A percentile compares a stretch with the other conserved stretches of the same genome.
phyloP scores from a whole-genome alignment of 345 rosid species.

The Anacardium occidentale region DNA sequence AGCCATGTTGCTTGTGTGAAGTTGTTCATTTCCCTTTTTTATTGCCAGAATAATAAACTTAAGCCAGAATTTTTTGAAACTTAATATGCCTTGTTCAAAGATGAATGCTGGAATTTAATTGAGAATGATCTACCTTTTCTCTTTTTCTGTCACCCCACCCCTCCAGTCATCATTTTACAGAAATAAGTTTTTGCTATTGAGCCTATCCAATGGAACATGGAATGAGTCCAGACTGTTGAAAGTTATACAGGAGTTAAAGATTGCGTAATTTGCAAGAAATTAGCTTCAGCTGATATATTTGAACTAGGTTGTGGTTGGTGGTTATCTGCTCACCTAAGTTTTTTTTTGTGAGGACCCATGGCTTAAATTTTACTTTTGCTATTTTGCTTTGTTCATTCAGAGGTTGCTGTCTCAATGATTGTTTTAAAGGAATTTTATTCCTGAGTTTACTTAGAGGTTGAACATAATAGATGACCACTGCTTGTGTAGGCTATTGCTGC shows the following conservation, averaged over 20 bases:
- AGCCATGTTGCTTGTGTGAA: neutral
- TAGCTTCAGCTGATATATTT: neutral
- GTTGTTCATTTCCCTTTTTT: neutral
- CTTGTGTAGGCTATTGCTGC: slow-evolving; percentile 94
- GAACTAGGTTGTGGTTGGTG: slow-evolving; percentile 3
- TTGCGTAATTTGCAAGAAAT: no score
- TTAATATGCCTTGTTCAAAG: neutral
- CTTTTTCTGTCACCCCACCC: neutral
- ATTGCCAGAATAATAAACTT: neutral
- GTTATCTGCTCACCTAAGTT: slow-evolving; percentile 1
- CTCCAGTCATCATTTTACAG: neutral
- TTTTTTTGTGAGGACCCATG: neutral
- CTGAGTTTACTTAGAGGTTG: neutral
- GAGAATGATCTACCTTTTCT: neutral
- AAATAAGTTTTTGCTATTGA: neutral
- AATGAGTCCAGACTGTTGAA: neutral
- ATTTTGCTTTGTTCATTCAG: neutral
- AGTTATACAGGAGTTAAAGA: no score
- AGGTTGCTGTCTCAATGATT: neutral
- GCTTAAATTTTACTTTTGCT: neutral
- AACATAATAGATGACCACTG: slow-evolving; percentile 13
- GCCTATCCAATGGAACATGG: neutral
- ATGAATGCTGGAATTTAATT: neutral
- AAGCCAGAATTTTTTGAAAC: neutral
- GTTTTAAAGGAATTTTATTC: neutral